Evolutionary conservation across 257 asterid genomes (phyloP).

Genomic region (Dorcoceras hygrometricum): DNA sequence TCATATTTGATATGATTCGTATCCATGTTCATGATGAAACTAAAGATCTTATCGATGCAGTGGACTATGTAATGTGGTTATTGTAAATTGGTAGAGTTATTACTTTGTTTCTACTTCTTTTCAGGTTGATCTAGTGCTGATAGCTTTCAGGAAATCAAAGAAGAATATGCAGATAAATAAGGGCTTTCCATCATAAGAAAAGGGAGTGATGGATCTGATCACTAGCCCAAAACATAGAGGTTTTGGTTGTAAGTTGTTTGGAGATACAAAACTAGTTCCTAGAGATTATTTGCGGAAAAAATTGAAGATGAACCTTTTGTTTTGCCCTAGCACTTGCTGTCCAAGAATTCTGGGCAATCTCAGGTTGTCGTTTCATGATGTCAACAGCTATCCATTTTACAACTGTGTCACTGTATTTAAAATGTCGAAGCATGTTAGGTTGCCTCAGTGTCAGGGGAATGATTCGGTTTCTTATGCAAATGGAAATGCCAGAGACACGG

Average conservation of each 20-base stretch:
- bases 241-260: constrained; percentile 22
- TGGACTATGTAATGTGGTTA: neutral
- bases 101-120: neutral
- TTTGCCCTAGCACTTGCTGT: constrained; percentile 25
- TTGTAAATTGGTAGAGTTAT: neutral
- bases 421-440: constrained; percentile 32
- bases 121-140: neutral
- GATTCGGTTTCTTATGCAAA: constrained; percentile 70
- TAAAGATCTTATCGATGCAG: neutral
- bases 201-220: neutral
- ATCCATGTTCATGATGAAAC: neutral
- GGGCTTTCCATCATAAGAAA: neutral
- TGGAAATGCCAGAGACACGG: constrained; percentile 56
- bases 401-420: constrained; percentile 28
- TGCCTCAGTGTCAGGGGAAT: constrained; percentile 71
- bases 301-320: constrained; percentile 31
- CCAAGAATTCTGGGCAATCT: constrained; percentile 28
- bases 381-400: constrained; percentile 29
- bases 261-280: constrained; percentile 29
- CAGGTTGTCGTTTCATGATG: constrained; percentile 27
- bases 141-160: neutral
- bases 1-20: neutral
- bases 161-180: neutral
- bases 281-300: constrained; percentile 28
- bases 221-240: constrained; percentile 26